Conservation (phyloP, 805 yeast species). For the Candida alai region DNA sequence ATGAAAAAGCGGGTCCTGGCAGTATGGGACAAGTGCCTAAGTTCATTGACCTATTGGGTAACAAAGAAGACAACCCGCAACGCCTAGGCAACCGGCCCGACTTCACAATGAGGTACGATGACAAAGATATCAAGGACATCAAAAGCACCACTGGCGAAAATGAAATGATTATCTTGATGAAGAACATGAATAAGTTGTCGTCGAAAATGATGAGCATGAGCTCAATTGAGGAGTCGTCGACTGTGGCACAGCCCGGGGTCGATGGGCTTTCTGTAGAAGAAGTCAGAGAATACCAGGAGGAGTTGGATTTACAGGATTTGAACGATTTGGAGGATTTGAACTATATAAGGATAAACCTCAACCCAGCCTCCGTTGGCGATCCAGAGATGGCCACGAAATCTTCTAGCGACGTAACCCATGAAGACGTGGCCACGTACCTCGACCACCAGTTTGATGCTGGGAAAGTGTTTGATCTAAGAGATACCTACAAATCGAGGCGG, state of each 20-base stretch:
- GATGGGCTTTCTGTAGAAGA: slow-evolving; percentile 13
- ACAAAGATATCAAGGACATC: slow-evolving; percentile 22
- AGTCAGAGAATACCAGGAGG: slow-evolving; percentile 22
- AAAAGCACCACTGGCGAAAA: slow-evolving; percentile 29
- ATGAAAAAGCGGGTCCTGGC: slow-evolving; percentile 1
- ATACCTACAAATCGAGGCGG: slow-evolving; percentile 23
- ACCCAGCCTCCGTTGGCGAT: too few species aligned
- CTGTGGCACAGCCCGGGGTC: slow-evolving; percentile 3
- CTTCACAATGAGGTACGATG: slow-evolving; percentile 74
- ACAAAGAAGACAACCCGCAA: slow-evolving; percentile 75
- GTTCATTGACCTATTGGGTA: slow-evolving; percentile 76
- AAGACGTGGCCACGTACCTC: slow-evolving; percentile 16
- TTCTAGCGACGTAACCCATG: slow-evolving; percentile 9
- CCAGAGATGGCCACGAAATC: slow-evolving; percentile 17
- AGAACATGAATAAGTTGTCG: slow-evolving; percentile 86
- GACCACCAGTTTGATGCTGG: slow-evolving; percentile 11
- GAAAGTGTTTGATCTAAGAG: slow-evolving; percentile 19
- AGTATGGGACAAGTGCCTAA: too few species aligned
- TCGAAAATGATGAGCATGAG: slow-evolving; percentile 60
- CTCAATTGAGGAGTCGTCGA: slow-evolving; percentile 1
- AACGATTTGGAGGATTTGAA: slow-evolving; percentile 29
- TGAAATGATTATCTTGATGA: slow-evolving; percentile 71
- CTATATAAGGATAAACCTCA: slow-evolving; percentile 29
- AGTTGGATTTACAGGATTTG: slow-evolving; percentile 35
- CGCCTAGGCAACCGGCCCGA: slow-evolving; percentile 80